A percentile compares a stretch with the other conserved stretches of the same genome.
Evolutionary conservation across 208 protist species (phyloP).

Genomic region (Crithidia brevicula): DNA sequence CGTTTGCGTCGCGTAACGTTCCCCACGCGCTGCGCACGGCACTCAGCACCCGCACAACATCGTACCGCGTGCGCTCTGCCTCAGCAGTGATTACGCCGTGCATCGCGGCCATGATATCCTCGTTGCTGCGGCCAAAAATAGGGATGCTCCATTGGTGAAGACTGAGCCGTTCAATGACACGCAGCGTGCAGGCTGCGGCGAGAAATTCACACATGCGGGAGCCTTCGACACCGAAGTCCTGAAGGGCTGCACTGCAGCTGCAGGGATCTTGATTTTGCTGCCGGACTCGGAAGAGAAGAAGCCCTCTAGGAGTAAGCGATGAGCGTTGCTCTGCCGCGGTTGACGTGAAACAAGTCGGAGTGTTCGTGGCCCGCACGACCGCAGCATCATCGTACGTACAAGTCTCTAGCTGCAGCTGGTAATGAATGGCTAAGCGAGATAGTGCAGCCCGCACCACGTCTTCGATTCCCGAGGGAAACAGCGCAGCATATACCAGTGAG

Average conservation of each 20-base stretch:
- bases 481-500: constrained; percentile 21
- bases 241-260: too few relatives aligned
- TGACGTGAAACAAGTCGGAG: too few relatives aligned
- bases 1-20: neutral
- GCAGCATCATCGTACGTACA: neutral
- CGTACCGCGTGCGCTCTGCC: neutral
- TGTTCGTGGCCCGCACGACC: neutral
- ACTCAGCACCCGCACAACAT: constrained; percentile 1
- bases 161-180: constrained; percentile 10
- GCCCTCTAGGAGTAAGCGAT: neutral
- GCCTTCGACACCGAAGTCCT: too few relatives aligned
- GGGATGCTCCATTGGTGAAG: constrained; percentile 6
- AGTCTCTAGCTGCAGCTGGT: neutral
- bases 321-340: too few relatives aligned
- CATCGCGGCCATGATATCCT: neutral
- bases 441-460: constrained; percentile 35
- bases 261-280: too few relatives aligned
- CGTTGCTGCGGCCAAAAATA: neutral
- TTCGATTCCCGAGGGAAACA: constrained; percentile 51
- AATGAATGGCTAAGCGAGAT: neutral
- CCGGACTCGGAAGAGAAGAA: constrained; percentile 3
- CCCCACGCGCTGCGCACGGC: neutral
- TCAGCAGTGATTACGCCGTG: neutral
- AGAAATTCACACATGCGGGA: constrained; percentile 2
- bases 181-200: constrained; percentile 1